Percentiles rank a stretch among this genome's conserved stretches.
phyloP scores from a whole-genome alignment of 2,329 filamentous ascomycete species.

The Xylariaceae sp. region DNA sequence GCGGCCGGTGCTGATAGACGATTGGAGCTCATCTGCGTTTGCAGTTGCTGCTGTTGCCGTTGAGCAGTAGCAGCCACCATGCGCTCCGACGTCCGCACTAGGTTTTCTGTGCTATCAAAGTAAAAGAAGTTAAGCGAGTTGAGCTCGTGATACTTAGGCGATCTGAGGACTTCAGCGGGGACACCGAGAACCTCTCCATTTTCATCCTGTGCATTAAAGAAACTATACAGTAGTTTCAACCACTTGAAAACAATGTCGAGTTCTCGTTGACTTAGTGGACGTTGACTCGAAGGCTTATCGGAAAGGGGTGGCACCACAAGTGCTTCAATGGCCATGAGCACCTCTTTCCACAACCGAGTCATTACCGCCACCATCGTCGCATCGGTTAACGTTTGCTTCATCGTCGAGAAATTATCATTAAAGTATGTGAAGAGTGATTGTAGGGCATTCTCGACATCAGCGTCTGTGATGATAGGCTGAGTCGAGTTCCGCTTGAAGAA shows the following conservation, averaged over 20 bases:
- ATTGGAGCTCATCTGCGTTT: constrained; percentile 49
- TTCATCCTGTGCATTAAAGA: constrained; percentile 92
- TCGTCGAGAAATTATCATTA: constrained; percentile 97
- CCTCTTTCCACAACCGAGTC: constrained; percentile 97
- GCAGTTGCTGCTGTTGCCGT: constrained; percentile 64
- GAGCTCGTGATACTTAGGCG: constrained; percentile 96
- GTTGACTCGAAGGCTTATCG: constrained; percentile 86
- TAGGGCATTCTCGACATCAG: constrained; percentile 74
- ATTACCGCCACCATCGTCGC: constrained; percentile 98
- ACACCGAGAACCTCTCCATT: constrained; percentile 80
- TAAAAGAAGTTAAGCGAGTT: constrained; percentile 98
- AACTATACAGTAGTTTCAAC: constrained; percentile 83
- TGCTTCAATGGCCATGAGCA: constrained; percentile 82
- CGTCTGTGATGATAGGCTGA: constrained; percentile 56
- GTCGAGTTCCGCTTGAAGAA: constrained; percentile 49
- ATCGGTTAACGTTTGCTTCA: constrained; percentile 93
- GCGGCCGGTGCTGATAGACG: constrained; percentile 60
- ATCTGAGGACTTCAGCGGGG: constrained; percentile 85
- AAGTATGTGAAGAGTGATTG: constrained; percentile 89
- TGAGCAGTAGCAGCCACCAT: constrained; percentile 87
- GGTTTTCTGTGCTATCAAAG: constrained; percentile 82
- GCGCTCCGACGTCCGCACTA: constrained; percentile 90
- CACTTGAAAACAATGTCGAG: constrained; percentile 93
- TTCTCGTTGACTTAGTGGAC: constrained; percentile 77
- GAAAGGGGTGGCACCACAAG: constrained; percentile 89